Evolutionary conservation across 345 rosid genomes (phyloP), one percentile per base, ranked within the genome.

Genomic region (Eucalyptus victrix): DNA sequence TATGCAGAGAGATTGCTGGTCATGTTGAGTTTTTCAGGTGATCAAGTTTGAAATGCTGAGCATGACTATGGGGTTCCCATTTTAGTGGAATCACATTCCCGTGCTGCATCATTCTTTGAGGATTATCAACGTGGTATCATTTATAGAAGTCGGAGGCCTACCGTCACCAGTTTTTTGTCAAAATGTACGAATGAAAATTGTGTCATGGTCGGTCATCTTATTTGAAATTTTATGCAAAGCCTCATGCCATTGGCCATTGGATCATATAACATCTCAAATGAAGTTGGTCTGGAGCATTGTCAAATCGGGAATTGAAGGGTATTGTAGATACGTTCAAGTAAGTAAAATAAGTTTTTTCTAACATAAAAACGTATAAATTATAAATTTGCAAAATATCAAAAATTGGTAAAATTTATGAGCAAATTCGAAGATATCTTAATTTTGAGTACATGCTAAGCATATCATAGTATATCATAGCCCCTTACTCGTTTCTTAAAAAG

Each of bases 1-100:
- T 95, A 65, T 96, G 99, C 87, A 94, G 96, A 92, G 99, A 98
- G 90, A 95, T 96, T 37, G 98, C 98, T 1, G 98, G 98, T 87
- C 98, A 94, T 87, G 95, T 95, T 14, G 98, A 97, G 90, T 97
- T 95, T 92, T 96, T 87, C 86, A 93, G 93, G 90, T 96, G 93
- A 92, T 86, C 54, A 86, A n/a, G 32, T 40, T 40, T 76, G 47
- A 60, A 86, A 50, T 88, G 45, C 10, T 56, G 45, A 60, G 37
- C 26, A 42, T 30, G 42, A 32, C 45, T 18, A 32, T 34, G 47
- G 11, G 14, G 81, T 69, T 69, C 81, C 81, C 80, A 69, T 69
- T 69, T 34, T 69, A 34, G 69, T 11, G n/a, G 65, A 87, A 53
- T 87, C 56, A 50, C 88, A 50, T 26, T n/a, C 40, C 81, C 2